Conservation (phyloP, 1,284 basidiomycete species). For the Ustilago tritici region DNA sequence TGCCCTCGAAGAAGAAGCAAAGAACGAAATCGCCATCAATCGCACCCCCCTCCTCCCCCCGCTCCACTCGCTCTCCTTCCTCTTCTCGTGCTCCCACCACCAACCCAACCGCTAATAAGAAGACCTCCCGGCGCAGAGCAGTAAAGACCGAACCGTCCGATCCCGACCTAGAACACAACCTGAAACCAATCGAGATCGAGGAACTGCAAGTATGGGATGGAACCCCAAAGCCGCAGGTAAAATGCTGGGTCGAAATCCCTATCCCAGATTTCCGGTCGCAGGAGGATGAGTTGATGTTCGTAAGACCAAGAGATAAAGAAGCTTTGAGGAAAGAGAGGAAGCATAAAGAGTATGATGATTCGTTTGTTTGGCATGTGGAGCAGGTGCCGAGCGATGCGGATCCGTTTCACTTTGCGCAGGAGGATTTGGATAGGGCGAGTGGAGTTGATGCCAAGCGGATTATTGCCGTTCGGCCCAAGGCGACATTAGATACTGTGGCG, state of each 20-base stretch:
- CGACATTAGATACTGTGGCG: neutral
- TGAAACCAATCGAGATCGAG: neutral
- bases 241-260: constrained; percentile 35
- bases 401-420: constrained; percentile 24
- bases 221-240: neutral
- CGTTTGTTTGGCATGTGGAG: constrained; percentile 16
- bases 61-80: constrained; percentile 33
- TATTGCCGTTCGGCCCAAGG: constrained; percentile 18
- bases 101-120: neutral
- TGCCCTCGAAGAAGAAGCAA: constrained; percentile 30
- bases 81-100: constrained; percentile 13
- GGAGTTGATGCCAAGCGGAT: neutral
- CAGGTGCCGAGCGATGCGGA: constrained; percentile 6
- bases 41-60: constrained; percentile 9
- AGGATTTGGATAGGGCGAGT: constrained; percentile 16
- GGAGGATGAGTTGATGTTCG: constrained; percentile 29
- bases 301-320: constrained; percentile 16
- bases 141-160: constrained; percentile 12
- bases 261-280: neutral
- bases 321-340: constrained; percentile 17
- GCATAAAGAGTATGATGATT: constrained; percentile 8
- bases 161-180: neutral
- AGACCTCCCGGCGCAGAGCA: neutral
- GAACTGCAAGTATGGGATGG: constrained; percentile 11
- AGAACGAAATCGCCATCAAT: constrained; percentile 5